phyloP scores from a whole-genome alignment of 164 flowering plant species.

The Chimonanthus salicifolius region DNA sequence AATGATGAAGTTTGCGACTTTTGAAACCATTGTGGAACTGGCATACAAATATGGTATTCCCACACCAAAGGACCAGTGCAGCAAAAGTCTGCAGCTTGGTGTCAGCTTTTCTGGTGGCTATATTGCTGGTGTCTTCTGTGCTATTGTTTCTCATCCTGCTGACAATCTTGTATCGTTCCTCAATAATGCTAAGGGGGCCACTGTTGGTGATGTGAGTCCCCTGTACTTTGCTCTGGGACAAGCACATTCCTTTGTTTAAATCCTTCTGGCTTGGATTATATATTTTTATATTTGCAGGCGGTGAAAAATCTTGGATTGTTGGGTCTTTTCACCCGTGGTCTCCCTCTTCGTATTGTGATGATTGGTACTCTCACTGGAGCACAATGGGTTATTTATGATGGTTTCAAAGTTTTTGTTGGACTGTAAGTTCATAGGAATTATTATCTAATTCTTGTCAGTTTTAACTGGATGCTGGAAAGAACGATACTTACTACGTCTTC shows the following conservation, averaged over 20 bases:
- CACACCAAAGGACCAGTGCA: constrained; percentile 64
- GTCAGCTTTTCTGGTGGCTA: constrained; percentile 87
- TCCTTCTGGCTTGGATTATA: not conserved
- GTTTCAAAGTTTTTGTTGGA: constrained; percentile 81
- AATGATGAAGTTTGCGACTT: constrained; percentile 92
- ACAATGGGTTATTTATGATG: constrained; percentile 87
- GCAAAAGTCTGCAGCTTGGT: constrained; percentile 68
- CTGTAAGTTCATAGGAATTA: constrained; percentile 51
- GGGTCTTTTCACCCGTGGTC: constrained; percentile 87
- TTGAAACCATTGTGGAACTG: constrained; percentile 77
- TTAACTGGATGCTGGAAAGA: no score
- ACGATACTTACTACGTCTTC: not conserved
- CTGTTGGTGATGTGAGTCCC: constrained; percentile 74
- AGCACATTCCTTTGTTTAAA: not conserved
- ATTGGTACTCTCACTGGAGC: constrained; percentile 90
- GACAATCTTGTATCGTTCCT: constrained; percentile 88
- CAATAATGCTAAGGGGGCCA: constrained; percentile 85
- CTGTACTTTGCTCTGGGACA: not conserved
- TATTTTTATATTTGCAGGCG: constrained; percentile 38
- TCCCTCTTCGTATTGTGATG: constrained; percentile 89
- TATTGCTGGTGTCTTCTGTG: constrained; percentile 82
- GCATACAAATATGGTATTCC: constrained; percentile 71
- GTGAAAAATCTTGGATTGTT: constrained; percentile 65
- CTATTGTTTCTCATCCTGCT: constrained; percentile 86
- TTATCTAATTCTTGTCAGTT: not conserved